A percentile compares a stretch with the other conserved stretches of the same genome.
These are phyloP conservation scores for Gilbertella persicaria DNA, from an alignment of 371 early-diverging fungal species.

Conservation along the genomic window DNA sequence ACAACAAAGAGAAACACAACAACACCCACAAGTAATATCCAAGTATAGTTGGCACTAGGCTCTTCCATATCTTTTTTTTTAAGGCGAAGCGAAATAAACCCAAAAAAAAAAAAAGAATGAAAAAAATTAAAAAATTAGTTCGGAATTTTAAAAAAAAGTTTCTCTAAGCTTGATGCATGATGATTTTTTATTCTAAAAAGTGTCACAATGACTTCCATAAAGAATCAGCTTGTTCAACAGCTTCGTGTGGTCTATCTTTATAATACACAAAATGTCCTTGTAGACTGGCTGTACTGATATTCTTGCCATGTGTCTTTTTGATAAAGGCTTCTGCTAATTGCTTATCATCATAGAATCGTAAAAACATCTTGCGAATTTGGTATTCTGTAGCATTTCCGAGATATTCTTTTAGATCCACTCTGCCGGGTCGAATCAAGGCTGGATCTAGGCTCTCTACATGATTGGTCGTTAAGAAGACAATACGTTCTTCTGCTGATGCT, in stretches of 20 bases:
- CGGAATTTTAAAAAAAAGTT: no score
- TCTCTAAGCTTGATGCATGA: no score
- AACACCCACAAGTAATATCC: constrained; percentile 50
- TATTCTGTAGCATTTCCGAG: constrained; percentile 82
- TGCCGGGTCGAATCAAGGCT: constrained; percentile 97
- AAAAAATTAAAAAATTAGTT: constrained; percentile 4
- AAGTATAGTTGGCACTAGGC: constrained; percentile 30
- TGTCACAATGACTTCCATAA: no score
- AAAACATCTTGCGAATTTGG: constrained; percentile 86
- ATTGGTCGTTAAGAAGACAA: constrained; percentile 99
- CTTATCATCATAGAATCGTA: constrained; percentile 79
- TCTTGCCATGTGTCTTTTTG: constrained; percentile 44
- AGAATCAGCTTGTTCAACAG: constrained; percentile 53
- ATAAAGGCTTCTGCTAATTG: constrained; percentile 76
- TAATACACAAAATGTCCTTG: constrained; percentile 96
- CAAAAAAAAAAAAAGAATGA: constrained; percentile 12
- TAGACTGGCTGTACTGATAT: constrained; percentile 81
- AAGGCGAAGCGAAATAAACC: constrained; percentile 3
- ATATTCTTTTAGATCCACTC: constrained; percentile 94
- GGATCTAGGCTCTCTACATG: constrained; percentile 95
- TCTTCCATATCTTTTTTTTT: constrained; percentile 19
- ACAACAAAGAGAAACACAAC: constrained; percentile 47
- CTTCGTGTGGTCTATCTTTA: constrained; percentile 76
- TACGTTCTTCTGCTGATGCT: constrained; percentile 95
- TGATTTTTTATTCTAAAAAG: no score